phyloP scores from a whole-genome alignment of 2,329 filamentous ascomycete species.

The Xylaria arbuscula region DNA sequence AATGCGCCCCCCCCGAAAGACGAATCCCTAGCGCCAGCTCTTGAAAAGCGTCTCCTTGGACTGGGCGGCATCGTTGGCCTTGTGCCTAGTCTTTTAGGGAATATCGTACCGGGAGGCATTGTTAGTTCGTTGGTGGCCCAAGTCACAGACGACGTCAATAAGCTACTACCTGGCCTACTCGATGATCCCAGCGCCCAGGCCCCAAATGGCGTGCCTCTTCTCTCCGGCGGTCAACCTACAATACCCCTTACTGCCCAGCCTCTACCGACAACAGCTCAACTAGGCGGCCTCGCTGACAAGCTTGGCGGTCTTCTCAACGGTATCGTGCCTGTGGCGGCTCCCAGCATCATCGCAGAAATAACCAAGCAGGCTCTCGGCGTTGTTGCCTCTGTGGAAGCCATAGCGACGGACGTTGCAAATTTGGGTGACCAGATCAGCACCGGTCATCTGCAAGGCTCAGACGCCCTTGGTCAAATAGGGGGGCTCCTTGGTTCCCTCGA shows the following conservation, averaged over 20 bases:
- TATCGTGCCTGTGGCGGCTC: slow-evolving; percentile 33
- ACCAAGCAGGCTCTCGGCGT: slow-evolving; percentile 40
- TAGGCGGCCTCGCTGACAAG: slow-evolving; percentile 34
- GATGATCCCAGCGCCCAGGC: slow-evolving; percentile 29
- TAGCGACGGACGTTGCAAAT: slow-evolving; percentile 43
- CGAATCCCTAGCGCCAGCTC: not conserved
- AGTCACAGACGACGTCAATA: slow-evolving; percentile 38
- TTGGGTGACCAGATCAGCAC: slow-evolving; percentile 38
- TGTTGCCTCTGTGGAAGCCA: slow-evolving; percentile 37
- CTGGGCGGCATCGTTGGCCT: slow-evolving; percentile 33
- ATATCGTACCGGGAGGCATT: slow-evolving; percentile 34
- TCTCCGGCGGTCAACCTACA: slow-evolving; percentile 31
- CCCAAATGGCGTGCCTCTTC: slow-evolving; percentile 38
- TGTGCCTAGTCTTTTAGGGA: slow-evolving; percentile 34
- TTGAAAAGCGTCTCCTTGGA: slow-evolving; percentile 37
- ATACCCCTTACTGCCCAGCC: slow-evolving; percentile 36
- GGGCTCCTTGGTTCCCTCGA: slow-evolving; percentile 41
- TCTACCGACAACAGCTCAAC: slow-evolving; percentile 33
- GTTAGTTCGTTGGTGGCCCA: slow-evolving; percentile 35
- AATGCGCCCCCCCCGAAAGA: slow-evolving; percentile 15
- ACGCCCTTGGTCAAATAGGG: slow-evolving; percentile 39
- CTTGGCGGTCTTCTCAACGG: slow-evolving; percentile 38
- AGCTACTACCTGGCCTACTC: slow-evolving; percentile 22
- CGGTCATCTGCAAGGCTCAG: slow-evolving; percentile 36
- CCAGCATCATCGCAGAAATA: slow-evolving; percentile 39